Percentiles rank a stretch among this genome's conserved stretches.
Conservation (phyloP, 2,329 filamentous ascomycete genomes). For the Pestalotiopsis sp. region DNA sequence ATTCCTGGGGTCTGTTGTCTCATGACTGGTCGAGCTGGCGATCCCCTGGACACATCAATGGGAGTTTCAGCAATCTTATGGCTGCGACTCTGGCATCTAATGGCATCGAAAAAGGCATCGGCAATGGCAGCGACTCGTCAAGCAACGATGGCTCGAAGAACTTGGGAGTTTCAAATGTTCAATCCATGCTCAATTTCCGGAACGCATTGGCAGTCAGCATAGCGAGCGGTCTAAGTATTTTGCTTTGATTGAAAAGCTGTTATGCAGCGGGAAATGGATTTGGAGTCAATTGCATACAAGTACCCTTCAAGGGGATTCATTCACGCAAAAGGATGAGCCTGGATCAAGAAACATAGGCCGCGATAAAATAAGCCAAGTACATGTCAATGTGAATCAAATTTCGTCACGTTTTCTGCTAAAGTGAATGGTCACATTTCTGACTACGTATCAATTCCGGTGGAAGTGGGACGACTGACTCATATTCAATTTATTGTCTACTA, state of each 20-base stretch:
- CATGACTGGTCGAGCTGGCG: conserved; percentile 58
- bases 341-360: too few species aligned
- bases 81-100: conserved; percentile 25
- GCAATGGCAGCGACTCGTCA: neutral
- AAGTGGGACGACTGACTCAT: too few species aligned
- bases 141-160: neutral
- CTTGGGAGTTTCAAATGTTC: neutral
- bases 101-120: neutral
- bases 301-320: too few species aligned
- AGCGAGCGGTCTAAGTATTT: neutral
- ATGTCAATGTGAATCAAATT: too few species aligned
- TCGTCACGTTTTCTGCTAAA: too few species aligned
- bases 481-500: neutral
- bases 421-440: neutral
- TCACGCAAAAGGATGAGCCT: too few species aligned
- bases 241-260: too few species aligned
- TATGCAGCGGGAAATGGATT: neutral
- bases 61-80: conserved; percentile 40
- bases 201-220: neutral
- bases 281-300: neutral
- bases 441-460: neutral
- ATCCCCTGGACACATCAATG: conserved; percentile 41
- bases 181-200: neutral
- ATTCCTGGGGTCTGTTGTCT: conserved; percentile 57
- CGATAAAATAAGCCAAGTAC: too few species aligned